Evolutionary conservation across 2,329 filamentous ascomycete species (phyloP).

Genomic region (Graphium sp.): DNA sequence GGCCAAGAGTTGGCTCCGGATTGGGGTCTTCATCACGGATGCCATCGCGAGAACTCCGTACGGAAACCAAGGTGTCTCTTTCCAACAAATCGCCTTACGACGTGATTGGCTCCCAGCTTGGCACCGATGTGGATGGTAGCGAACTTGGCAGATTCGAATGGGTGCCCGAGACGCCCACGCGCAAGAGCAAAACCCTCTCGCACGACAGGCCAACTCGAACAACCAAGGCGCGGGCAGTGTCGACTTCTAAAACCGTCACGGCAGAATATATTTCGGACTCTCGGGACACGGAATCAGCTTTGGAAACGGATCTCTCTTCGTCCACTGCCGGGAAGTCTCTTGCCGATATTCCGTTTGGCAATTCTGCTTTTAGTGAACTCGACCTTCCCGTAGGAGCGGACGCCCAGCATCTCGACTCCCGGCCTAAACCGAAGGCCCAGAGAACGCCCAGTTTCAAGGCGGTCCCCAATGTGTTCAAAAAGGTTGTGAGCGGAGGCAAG

Average conservation of each 20-base stretch:
- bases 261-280: too few species aligned
- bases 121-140: not conserved
- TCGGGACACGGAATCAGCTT: too few species aligned
- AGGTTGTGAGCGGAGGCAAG: conserved; percentile 45
- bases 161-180: conserved; percentile 5
- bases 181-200: too few species aligned
- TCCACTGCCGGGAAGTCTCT: too few species aligned
- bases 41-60: conserved; percentile 1
- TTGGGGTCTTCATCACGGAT: not conserved
- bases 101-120: not conserved
- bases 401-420: conserved; percentile 21
- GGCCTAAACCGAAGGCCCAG: conserved; percentile 29
- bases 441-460: conserved; percentile 40
- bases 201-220: too few species aligned
- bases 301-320: too few species aligned
- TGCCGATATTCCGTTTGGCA: conserved; percentile 45
- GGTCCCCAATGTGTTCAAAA: conserved; percentile 46
- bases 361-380: conserved; percentile 49
- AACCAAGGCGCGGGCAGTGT: too few species aligned
- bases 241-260: too few species aligned
- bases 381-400: conserved; percentile 35
- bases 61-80: not conserved
- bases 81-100: conserved; percentile 3
- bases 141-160: not conserved
- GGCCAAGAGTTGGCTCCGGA: too few species aligned